These are phyloP conservation scores for Pachysandra terminalis DNA, from an alignment of 164 flowering plant species.

Conservation along the genomic window DNA sequence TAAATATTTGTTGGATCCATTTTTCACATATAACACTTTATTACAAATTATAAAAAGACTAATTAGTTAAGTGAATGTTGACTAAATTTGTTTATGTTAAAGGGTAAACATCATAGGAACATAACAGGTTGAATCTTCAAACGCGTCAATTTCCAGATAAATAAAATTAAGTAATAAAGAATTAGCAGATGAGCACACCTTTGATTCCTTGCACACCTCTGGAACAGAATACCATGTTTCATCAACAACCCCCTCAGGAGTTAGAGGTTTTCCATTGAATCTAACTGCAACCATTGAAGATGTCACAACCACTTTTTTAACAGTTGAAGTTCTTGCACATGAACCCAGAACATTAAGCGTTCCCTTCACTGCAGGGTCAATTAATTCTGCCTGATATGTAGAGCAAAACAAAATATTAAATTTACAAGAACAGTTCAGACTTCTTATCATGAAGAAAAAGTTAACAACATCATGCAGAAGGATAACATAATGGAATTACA, in stretches of 20 bases:
- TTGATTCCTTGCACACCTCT: slow-evolving; percentile 26
- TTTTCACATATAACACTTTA: too few species aligned
- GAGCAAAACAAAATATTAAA: neutral
- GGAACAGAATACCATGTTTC: slow-evolving; percentile 55
- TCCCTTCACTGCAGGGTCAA: slow-evolving; percentile 60
- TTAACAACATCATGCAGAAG: too few species aligned
- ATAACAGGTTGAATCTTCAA: neutral
- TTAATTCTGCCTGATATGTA: slow-evolving; percentile 39
- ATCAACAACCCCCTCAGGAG: slow-evolving; percentile 51
- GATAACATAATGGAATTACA: neutral
- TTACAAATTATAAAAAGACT: too few species aligned
- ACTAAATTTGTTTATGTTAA: too few species aligned
- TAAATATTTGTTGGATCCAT: neutral
- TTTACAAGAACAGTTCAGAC: neutral
- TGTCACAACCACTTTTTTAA: slow-evolving; percentile 50
- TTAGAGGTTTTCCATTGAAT: slow-evolving; percentile 32
- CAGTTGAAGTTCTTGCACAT: slow-evolving; percentile 34
- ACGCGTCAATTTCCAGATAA: neutral
- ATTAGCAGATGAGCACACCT: slow-evolving; percentile 22
- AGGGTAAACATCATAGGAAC: neutral
- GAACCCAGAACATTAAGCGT: slow-evolving; percentile 49
- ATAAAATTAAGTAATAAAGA: neutral
- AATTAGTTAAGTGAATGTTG: too few species aligned
- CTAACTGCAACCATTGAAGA: slow-evolving; percentile 50
- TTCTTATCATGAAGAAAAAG: neutral